Percentiles rank a stretch among this genome's conserved stretches.
Evolutionary conservation across 2,329 filamentous ascomycete genomes (phyloP).

Genomic region (Paecilomyces formosus): DNA sequence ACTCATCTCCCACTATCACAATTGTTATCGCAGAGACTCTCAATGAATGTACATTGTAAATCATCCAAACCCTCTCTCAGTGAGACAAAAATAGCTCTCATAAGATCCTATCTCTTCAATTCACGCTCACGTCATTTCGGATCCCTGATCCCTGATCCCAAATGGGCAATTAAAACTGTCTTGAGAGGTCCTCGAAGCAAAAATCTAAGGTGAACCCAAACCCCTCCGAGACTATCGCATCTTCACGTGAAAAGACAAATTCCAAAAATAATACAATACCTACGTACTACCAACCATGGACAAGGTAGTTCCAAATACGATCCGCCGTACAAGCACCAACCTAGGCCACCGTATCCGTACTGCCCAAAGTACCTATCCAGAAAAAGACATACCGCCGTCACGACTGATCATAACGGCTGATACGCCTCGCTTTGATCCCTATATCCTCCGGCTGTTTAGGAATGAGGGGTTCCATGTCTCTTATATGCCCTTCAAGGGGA

Average conservation of each 20-base stretch:
- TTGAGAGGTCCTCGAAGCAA: too few species aligned
- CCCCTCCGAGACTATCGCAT: too few species aligned
- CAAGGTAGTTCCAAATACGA: not conserved
- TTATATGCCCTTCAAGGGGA: slow-evolving; percentile 48
- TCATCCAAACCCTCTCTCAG: not conserved
- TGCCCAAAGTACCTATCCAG: not conserved
- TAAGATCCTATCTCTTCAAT: too few species aligned
- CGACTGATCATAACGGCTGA: slow-evolving; percentile 23
- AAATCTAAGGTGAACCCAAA: too few species aligned
- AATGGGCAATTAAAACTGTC: too few species aligned
- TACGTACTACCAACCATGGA: not conserved
- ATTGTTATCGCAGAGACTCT: not conserved
- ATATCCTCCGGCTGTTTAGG: slow-evolving; percentile 45
- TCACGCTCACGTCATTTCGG: too few species aligned
- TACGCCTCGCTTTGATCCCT: slow-evolving; percentile 42
- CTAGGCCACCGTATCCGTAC: not conserved
- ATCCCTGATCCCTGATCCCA: too few species aligned
- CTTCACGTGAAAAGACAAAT: too few species aligned
- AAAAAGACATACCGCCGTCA: not conserved
- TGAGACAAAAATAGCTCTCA: too few species aligned
- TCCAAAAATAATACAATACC: too few species aligned
- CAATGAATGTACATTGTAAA: not conserved
- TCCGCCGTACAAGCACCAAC: not conserved
- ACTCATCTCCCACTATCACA: not conserved
- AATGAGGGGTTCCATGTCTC: slow-evolving; percentile 52